Evolutionary conservation across 495 filamentous ascomycete genomes (phyloP), one percentile per base, ranked within the genome.

Genomic region (Aspergillus bridgeri): DNA sequence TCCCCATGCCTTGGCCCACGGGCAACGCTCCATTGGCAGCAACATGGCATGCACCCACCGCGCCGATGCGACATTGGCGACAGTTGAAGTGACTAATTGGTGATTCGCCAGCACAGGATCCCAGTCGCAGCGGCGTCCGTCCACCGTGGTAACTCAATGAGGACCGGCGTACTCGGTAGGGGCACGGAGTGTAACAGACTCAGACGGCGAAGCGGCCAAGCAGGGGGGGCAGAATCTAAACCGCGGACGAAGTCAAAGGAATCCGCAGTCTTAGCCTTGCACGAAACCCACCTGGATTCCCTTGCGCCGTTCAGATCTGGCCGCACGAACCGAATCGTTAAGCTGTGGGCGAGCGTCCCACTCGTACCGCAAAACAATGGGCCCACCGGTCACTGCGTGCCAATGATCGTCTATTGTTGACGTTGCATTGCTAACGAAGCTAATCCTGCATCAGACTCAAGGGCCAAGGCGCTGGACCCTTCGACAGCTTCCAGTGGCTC

Each of bases 391-490:
- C 1, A 11, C 9, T 3, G 33, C 1, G 3, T 38, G 33, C 33
- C 45, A 20, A 47, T 23, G n/a, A 47, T 50, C 22, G 48, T 9
- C 17, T 3, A 50, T 50, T 21, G n/a, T 24, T 50, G 48, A 50
- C 21, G 48, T 50, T 50, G 48, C 48, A 50, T 23, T 11, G 22
- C 48, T 50, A 50, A 50, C 7, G 48, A 23, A 23, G 44, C 44
- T 23, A 23, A 23, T 23, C 44, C 8, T 24, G 48, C 33, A 29
- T 50, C 48, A 27, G 17, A 13, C 21, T 21, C 21, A 15, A 24
- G 17, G n/a, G 48, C 20, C 48, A 24, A 53, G 19, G 6, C 19
- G n/a, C 27, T 33, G 38, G 38, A 18, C 25, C 29, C 27, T 42
- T 20, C 6, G 13, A 17, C 13, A 44, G 3, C 42, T 43, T 7